Conservation (phyloP, 345 rosid genomes). For the Hypericum perforatum region DNA sequence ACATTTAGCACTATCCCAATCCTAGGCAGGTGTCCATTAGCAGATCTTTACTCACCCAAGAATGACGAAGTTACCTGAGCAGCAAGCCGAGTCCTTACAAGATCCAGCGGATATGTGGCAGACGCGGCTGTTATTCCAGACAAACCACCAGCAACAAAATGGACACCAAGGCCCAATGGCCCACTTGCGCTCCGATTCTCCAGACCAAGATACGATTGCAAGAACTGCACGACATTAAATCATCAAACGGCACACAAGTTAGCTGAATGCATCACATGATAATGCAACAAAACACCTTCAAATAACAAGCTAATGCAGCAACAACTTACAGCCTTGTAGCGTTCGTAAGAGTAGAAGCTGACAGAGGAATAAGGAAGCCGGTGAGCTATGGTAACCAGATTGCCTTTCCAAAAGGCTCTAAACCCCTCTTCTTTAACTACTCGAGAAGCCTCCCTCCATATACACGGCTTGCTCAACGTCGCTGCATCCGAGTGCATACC, state of each 20-base stretch:
- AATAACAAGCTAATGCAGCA: constrained; percentile 25
- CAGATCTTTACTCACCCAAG: constrained; percentile 10
- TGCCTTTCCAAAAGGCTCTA: constrained; percentile 94
- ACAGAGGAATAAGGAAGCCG: constrained; percentile 88
- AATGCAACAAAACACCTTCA: background rate
- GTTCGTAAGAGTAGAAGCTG: constrained; percentile 83
- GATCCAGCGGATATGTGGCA: constrained; percentile 92
- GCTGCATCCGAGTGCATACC: constrained; percentile 80
- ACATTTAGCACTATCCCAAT: background rate
- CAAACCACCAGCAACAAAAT: constrained; percentile 76
- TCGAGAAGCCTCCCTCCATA: constrained; percentile 80
- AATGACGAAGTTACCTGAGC: constrained; percentile 55
- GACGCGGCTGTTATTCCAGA: constrained; percentile 98
- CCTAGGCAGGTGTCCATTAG: background rate
- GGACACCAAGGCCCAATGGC: constrained; percentile 50
- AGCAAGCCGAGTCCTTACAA: constrained; percentile 91
- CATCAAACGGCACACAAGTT: background rate
- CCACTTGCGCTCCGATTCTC: constrained; percentile 37
- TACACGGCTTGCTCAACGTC: constrained; percentile 54
- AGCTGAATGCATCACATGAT: background rate
- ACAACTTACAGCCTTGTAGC: constrained; percentile 54
- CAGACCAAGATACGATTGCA: constrained; percentile 28
- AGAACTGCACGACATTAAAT: background rate
- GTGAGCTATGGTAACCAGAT: constrained; percentile 87
- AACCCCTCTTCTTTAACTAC: constrained; percentile 76